Percentiles rank a stretch among this genome's conserved stretches.
These are phyloP conservation scores for Epichloe uncinata DNA, from an alignment of 2,329 filamentous ascomycete genomes.

Conservation along the genomic window DNA sequence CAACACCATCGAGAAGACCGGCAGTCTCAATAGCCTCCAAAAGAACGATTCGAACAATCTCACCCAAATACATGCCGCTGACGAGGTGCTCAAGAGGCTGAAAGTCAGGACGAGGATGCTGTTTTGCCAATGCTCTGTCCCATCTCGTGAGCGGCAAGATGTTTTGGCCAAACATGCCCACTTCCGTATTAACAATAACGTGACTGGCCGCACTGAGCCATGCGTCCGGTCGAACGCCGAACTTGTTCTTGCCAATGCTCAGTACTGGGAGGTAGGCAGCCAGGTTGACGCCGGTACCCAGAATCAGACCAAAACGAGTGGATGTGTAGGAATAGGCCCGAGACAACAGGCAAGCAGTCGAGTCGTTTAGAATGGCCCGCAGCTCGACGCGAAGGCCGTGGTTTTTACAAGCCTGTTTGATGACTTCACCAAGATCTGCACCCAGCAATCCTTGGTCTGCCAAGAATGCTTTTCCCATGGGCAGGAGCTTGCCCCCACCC, in stretches of 20 bases:
- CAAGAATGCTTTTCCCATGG: conserved; percentile 54
- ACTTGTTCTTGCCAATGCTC: conserved; percentile 41
- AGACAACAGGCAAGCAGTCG: conserved; percentile 51
- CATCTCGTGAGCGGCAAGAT: conserved; percentile 48
- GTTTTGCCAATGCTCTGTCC: conserved; percentile 40
- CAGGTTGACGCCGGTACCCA: conserved; percentile 55
- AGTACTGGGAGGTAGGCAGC: conserved; percentile 49
- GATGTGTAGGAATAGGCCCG: conserved; percentile 45
- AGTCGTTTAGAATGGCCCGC: conserved; percentile 52
- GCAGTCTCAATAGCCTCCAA: conserved; percentile 43
- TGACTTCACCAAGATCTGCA: conserved; percentile 45
- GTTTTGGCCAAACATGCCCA: conserved; percentile 51
- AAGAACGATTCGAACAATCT: conserved; percentile 45
- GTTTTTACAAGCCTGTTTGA: conserved; percentile 38
- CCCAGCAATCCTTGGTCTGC: conserved; percentile 45
- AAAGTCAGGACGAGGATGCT: conserved; percentile 43
- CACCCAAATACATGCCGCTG: conserved; percentile 53
- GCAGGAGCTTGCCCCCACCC: conserved; percentile 42
- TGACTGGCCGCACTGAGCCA: conserved; percentile 48
- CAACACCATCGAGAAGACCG: conserved; percentile 40
- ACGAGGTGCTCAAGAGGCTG: conserved; percentile 51
- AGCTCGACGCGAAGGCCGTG: conserved; percentile 41
- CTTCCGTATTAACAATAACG: conserved; percentile 54
- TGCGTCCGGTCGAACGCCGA: conserved; percentile 36
- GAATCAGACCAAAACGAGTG: conserved; percentile 50